These are phyloP conservation scores for Rhamnella rubrinervis DNA, from an alignment of 331 rosid species.

Conservation along the genomic window DNA sequence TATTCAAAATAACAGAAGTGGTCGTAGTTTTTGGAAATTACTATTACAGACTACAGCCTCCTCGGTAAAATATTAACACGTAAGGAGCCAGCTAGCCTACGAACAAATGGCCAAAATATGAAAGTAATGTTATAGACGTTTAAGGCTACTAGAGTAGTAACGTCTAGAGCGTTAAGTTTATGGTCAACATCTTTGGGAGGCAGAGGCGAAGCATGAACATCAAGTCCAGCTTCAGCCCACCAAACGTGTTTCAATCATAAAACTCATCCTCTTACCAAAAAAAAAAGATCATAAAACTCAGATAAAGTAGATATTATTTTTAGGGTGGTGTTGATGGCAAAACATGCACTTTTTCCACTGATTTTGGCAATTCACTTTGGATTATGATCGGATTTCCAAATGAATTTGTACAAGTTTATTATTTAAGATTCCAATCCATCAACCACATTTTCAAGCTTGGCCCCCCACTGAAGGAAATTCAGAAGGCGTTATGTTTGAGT, in stretches of 20 bases:
- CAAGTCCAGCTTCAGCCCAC: no score
- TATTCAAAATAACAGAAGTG: no score
- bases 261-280: no score
- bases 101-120: not conserved
- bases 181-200: no score
- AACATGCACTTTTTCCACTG: no score
- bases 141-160: no score
- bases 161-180: no score
- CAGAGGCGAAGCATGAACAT: no score
- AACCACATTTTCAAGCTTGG: not conserved
- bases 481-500: not conserved
- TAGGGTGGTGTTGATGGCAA: not conserved
- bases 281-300: not conserved
- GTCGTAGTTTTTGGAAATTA: no score
- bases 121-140: no score
- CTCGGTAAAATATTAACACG: not conserved
- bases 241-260: not conserved
- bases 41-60: no score
- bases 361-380: not conserved
- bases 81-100: not conserved
- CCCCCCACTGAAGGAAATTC: conserved; percentile 9
- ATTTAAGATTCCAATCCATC: not conserved
- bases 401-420: not conserved
- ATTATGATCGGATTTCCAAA: not conserved
- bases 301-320: not conserved